phyloP scores from a whole-genome alignment of 2,329 filamentous ascomycete species.

The Colletotrichum chlorophyti region DNA sequence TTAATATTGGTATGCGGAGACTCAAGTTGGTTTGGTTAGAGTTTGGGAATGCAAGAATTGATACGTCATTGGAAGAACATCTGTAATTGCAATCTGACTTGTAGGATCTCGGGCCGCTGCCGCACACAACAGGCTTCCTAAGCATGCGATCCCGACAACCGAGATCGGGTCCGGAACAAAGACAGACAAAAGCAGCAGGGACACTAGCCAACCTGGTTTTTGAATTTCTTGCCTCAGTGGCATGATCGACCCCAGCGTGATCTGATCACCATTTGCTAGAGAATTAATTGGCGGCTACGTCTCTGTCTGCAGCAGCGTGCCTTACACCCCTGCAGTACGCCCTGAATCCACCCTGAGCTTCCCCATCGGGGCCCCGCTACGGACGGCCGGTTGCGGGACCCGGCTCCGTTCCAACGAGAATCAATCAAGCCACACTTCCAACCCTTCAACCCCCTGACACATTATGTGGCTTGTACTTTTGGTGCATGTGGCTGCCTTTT shows the following conservation, averaged over 20 bases:
- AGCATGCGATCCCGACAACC: background rate
- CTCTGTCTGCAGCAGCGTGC: too few species aligned
- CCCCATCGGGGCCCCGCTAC: constrained; percentile 2
- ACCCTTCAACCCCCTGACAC: background rate
- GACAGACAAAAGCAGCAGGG: constrained; percentile 5
- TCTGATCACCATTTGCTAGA: background rate
- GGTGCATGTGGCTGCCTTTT: constrained; percentile 10
- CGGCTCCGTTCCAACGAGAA: background rate
- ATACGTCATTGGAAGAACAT: constrained; percentile 4
- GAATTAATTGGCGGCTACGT: background rate
- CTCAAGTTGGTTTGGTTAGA: too few species aligned
- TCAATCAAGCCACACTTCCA: background rate
- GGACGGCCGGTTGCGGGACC: too few species aligned
- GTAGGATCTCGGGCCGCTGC: too few species aligned
- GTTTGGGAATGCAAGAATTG: too few species aligned
- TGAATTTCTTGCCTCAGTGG: background rate
- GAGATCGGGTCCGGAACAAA: background rate
- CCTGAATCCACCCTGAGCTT: constrained; percentile 5
- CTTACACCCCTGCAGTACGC: constrained; percentile 13
- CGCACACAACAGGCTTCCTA: too few species aligned
- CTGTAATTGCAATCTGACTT: too few species aligned
- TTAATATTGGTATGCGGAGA: too few species aligned
- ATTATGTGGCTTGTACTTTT: background rate
- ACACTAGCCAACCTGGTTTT: too few species aligned
- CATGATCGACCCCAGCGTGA: constrained; percentile 3